These are phyloP conservation scores for Cryptococcus floricola DNA, from an alignment of 1,284 basidiomycete species.

Conservation along the genomic window DNA sequence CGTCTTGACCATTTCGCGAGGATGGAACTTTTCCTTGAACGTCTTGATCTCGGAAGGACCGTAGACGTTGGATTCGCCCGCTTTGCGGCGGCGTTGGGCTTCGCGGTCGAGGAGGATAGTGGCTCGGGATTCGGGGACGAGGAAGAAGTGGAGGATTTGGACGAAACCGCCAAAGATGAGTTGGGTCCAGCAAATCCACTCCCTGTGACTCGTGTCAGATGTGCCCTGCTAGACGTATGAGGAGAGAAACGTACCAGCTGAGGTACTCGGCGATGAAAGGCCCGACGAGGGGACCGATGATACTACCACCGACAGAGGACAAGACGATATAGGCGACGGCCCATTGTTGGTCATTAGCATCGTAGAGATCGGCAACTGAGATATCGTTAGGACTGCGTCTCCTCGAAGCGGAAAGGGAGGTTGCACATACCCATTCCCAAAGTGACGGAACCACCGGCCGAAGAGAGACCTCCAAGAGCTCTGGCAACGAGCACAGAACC, in stretches of 20 bases:
- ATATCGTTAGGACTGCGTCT: not conserved
- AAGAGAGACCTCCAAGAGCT: slow-evolving; percentile 65
- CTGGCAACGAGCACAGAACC: slow-evolving; percentile 62
- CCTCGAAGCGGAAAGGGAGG: not conserved
- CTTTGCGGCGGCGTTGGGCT: slow-evolving; percentile 43
- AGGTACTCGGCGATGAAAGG: slow-evolving; percentile 44
- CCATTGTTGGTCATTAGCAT: slow-evolving; percentile 56
- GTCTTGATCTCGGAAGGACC: slow-evolving; percentile 47
- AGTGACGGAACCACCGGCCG: slow-evolving; percentile 54
- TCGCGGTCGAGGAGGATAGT: slow-evolving; percentile 48
- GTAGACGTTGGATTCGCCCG: slow-evolving; percentile 43
- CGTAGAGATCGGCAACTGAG: slow-evolving; percentile 61
- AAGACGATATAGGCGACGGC: slow-evolving; percentile 61
- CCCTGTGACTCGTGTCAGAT: slow-evolving; percentile 1
- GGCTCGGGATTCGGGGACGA: slow-evolving; percentile 50
- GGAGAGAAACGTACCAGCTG: slow-evolving; percentile 44
- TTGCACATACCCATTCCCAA: slow-evolving; percentile 41
- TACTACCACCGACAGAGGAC: slow-evolving; percentile 57
- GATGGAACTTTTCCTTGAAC: slow-evolving; percentile 38
- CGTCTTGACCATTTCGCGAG: slow-evolving; percentile 40
- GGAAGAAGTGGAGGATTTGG: slow-evolving; percentile 46
- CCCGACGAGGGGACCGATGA: slow-evolving; percentile 56
- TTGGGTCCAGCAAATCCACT: slow-evolving; percentile 49
- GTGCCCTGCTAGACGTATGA: not conserved
- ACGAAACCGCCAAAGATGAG: slow-evolving; percentile 48